A percentile compares a stretch with the other conserved stretches of the same genome.
Conservation (phyloP, 2,329 filamentous ascomycete genomes). For the Pyrenophora tritici-repentis region DNA sequence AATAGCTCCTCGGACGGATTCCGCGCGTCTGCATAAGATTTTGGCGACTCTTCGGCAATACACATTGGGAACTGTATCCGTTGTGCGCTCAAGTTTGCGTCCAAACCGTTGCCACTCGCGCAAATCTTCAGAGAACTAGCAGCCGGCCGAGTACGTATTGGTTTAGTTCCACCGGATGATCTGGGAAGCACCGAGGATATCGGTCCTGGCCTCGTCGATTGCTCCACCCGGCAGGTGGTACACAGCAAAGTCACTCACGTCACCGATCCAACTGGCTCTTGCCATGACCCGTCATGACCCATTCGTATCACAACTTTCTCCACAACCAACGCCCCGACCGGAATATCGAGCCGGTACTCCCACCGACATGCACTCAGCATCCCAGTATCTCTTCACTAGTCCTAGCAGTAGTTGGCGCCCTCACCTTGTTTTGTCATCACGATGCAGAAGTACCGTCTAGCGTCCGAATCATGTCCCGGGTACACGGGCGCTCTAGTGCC, state of each 20-base stretch:
- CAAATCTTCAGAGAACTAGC: conserved; percentile 1
- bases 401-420: neutral
- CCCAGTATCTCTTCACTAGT: neutral
- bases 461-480: too few relatives aligned
- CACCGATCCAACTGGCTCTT: conserved; percentile 10
- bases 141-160: neutral
- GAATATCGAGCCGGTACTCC: conserved; percentile 7
- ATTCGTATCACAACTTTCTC: conserved; percentile 2
- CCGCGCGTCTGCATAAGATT: conserved; percentile 6
- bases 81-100: conserved; percentile 1
- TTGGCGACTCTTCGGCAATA: conserved; percentile 30
- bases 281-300: conserved; percentile 1
- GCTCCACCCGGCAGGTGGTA: conserved; percentile 13
- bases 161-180: conserved; percentile 9
- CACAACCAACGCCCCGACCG: conserved; percentile 6
- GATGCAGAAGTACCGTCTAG: neutral
- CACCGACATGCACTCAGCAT: neutral
- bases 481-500: too few relatives aligned
- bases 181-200: conserved; percentile 6
- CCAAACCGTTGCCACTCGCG: conserved; percentile 12
- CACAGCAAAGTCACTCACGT: conserved; percentile 12
- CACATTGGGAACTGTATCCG: conserved; percentile 7
- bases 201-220: conserved; percentile 6
- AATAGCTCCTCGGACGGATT: conserved; percentile 2
- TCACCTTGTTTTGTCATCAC: neutral